Evolutionary conservation across 2,329 filamentous ascomycete genomes (phyloP).

Genomic region (Tolypocladium ovalisporum): DNA sequence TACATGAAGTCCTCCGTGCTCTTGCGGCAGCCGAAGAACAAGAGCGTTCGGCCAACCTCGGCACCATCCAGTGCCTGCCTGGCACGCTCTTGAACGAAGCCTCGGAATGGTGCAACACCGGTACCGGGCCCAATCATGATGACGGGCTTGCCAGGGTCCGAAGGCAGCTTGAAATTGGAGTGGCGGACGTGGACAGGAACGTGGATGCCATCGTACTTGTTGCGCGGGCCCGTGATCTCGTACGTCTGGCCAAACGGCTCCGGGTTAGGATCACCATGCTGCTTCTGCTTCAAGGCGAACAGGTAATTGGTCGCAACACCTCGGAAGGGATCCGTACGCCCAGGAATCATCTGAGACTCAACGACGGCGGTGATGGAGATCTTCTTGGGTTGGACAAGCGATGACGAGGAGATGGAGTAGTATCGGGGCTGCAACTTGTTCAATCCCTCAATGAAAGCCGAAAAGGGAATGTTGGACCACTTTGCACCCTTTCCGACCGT

Average conservation of each 20-base stretch:
- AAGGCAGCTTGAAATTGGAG: constrained; percentile 98
- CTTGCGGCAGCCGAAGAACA: constrained; percentile 95
- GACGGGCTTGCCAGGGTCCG: constrained; percentile 84
- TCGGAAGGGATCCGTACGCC: constrained; percentile 70
- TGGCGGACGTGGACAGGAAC: constrained; percentile 93
- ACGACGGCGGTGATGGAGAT: constrained; percentile 94
- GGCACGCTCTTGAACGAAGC: constrained; percentile 86
- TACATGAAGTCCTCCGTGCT: constrained; percentile 87
- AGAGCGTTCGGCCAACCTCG: constrained; percentile 72
- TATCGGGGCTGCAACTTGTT: constrained; percentile 95
- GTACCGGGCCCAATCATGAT: constrained; percentile 96
- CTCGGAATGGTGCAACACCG: constrained; percentile 92
- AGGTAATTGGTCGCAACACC: constrained; percentile 97
- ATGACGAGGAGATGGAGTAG: constrained; percentile 98
- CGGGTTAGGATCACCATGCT: constrained; percentile 75
- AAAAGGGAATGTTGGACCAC: constrained; percentile 85
- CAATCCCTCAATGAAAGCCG: constrained; percentile 84
- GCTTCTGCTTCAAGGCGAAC: constrained; percentile 89
- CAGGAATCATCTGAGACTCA: constrained; percentile 69
- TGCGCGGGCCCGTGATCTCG: constrained; percentile 76
- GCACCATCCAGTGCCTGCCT: constrained; percentile 71
- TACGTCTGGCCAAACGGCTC: constrained; percentile 80
- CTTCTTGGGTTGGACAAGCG: constrained; percentile 84
- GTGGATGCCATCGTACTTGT: constrained; percentile 94
- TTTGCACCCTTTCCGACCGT: constrained; percentile 59